These are phyloP conservation scores for Rusavskia elegans DNA, from an alignment of 495 filamentous ascomycete genomes.

Conservation along the genomic window DNA sequence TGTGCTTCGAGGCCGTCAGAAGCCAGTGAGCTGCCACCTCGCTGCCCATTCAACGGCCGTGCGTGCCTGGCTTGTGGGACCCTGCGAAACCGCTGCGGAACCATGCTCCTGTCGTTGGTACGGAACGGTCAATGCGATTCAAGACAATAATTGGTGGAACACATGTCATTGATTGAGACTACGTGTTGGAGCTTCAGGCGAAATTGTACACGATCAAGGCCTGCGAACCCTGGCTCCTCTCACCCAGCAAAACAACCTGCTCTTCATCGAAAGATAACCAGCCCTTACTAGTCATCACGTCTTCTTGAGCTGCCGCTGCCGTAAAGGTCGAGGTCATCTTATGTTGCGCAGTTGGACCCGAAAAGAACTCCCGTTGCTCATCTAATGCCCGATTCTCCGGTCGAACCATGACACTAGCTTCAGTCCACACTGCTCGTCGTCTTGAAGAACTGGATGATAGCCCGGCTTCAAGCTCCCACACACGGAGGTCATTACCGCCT, in stretches of 20 bases:
- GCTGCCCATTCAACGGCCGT: no score
- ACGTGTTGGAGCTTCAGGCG: slow-evolving; percentile 13
- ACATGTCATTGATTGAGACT: background rate
- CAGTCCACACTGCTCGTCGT: slow-evolving; percentile 20
- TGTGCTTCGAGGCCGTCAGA: background rate
- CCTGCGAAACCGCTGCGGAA: no score
- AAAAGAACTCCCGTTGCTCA: no score
- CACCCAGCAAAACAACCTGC: slow-evolving; percentile 71
- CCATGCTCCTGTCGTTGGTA: no score
- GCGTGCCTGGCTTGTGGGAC: no score
- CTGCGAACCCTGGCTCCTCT: slow-evolving; percentile 48
- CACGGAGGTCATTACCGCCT: slow-evolving; percentile 68
- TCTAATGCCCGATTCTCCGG: slow-evolving; percentile 12
- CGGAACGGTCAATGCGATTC: no score
- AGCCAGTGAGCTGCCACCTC: background rate
- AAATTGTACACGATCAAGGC: slow-evolving; percentile 87
- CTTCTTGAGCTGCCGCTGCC: slow-evolving; percentile 20
- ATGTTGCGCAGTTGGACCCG: background rate
- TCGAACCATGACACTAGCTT: slow-evolving; percentile 39
- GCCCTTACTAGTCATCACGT: slow-evolving; percentile 27
- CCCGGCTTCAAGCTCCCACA: slow-evolving; percentile 86
- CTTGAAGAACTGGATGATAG: slow-evolving; percentile 30
- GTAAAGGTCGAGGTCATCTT: slow-evolving; percentile 6
- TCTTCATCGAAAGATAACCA: slow-evolving; percentile 92
- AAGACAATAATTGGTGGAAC: no score